phyloP scores from a whole-genome alignment of 2,329 filamentous ascomycete species.

The Botrytis squamosa region DNA sequence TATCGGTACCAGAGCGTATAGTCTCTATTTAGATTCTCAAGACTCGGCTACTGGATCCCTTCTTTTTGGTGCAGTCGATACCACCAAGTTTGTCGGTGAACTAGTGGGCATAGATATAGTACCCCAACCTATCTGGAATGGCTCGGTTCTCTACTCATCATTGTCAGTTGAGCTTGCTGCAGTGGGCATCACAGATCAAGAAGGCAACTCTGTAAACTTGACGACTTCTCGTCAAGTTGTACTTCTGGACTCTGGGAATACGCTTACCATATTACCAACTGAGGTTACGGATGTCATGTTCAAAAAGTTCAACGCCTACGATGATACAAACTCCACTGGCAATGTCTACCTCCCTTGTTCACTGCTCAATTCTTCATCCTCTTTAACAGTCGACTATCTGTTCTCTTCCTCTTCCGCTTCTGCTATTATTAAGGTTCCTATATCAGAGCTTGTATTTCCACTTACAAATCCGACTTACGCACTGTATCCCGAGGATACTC shows the following conservation, averaged over 20 bases:
- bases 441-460: slow-evolving; percentile 46
- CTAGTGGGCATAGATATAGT: slow-evolving; percentile 32
- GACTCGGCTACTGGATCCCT: slow-evolving; percentile 37
- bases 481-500: not conserved
- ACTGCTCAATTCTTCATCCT: slow-evolving; percentile 41
- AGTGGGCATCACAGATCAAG: slow-evolving; percentile 34
- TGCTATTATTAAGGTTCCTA: slow-evolving; percentile 45
- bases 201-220: slow-evolving; percentile 22
- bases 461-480: slow-evolving; percentile 23
- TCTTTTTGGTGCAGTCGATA: slow-evolving; percentile 49
- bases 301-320: slow-evolving; percentile 42
- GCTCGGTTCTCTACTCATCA: slow-evolving; percentile 24
- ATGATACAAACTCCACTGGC: slow-evolving; percentile 25
- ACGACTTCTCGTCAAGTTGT: slow-evolving; percentile 44
- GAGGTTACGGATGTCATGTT: slow-evolving; percentile 46
- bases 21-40: slow-evolving; percentile 38
- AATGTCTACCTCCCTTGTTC: slow-evolving; percentile 40
- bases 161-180: slow-evolving; percentile 33
- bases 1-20: slow-evolving; percentile 44
- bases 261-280: slow-evolving; percentile 62
- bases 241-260: slow-evolving; percentile 65
- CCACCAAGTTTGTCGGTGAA: slow-evolving; percentile 45
- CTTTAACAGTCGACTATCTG: slow-evolving; percentile 46
- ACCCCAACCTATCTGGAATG: slow-evolving; percentile 23
- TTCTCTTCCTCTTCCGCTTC: slow-evolving; percentile 46